Conservation (phyloP, 345 rosid genomes). For the Noccaea bulbosa region DNA sequence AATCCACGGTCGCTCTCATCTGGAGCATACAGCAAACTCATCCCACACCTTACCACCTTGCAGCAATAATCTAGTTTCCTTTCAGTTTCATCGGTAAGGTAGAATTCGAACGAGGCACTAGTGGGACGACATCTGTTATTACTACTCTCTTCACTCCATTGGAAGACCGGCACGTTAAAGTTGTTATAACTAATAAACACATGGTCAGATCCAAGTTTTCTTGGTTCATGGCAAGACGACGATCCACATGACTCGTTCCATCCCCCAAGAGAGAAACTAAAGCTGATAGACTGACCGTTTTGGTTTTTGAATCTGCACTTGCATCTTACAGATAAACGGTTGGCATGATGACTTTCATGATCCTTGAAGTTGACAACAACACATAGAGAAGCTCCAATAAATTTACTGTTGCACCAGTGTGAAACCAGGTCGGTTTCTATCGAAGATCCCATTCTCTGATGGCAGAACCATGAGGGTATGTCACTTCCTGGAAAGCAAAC, state of each 20-base stretch:
- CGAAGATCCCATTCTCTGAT: conserved; percentile 37
- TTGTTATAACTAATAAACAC: conserved; percentile 42
- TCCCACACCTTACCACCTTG: conserved; percentile 39
- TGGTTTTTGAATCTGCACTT: conserved; percentile 8
- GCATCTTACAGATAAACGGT: conserved; percentile 39
- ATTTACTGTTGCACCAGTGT: conserved; percentile 38
- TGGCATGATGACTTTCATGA: conserved; percentile 11
- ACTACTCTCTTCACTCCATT: conserved; percentile 15
- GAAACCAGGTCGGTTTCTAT: conserved; percentile 27
- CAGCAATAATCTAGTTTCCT: conserved; percentile 32
- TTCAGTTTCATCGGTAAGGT: conserved; percentile 33
- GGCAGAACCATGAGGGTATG: conserved; percentile 33
- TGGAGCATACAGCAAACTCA: conserved; percentile 41
- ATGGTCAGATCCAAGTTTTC: conserved; percentile 38
- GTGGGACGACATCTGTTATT: conserved; percentile 31
- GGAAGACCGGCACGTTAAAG: conserved; percentile 19
- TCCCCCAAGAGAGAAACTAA: conserved; percentile 34
- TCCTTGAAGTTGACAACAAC: conserved; percentile 35
- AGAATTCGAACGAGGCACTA: conserved; percentile 29
- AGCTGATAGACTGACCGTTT: conserved; percentile 26
- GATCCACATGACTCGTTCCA: conserved; percentile 44
- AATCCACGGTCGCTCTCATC: conserved; percentile 37
- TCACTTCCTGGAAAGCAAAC: conserved; percentile 41
- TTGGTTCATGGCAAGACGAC: conserved; percentile 41
- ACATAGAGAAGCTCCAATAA: conserved; percentile 34